Base-by-base conservation (phyloP, 257 asterid species). In the Ophiorrhiza pumila region DNA sequence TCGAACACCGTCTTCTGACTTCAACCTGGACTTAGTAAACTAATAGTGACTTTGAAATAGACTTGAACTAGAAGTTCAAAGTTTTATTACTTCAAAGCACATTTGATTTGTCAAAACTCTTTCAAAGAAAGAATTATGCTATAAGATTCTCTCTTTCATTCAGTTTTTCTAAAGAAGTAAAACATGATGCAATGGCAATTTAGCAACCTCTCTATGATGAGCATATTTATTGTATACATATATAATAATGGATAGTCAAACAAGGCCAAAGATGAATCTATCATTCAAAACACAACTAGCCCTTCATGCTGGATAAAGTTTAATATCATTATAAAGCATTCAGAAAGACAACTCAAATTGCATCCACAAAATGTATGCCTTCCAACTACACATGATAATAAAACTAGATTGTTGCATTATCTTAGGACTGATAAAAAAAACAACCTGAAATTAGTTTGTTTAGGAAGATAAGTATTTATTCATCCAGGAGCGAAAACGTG, bases 401-500 rank as follows among this genome's bases (percentile, higher is more conserved):
- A 37, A 35, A 50, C 49, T 4, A 11, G 5, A 20, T 10, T 63
- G 9, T 22, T n/a, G 17, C 27, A 2, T 20, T 35, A 20, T 4
- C 18, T 11, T 29, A 35, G 4, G 18, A 29, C 6, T 18, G 3
- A 47, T 27, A 8, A 4, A 7, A 12, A 18, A 17, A 69, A 69
- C 67, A 20, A 35, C 55, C 52, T 39, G 41, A 15, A 60, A 49
- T 31, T 6, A 34, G 62, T 49, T 47, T 66, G n/a, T 75, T 86
- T 75, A 91, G 56, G 73, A 67, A 58, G 87, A 82, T 79, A 95
- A 81, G 87, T 80, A 90, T 46, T 87, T 90, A 56, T 71, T 74
- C 97, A 95, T 86, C 98, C 98, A 95, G 20, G 92, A 32, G 60
- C 83, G 82, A 79, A 95, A 90, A 17, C 88, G 95, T 7, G 92